Conservation (phyloP, 768 basidiomycete genomes). For the Leucosporidium scottii region DNA sequence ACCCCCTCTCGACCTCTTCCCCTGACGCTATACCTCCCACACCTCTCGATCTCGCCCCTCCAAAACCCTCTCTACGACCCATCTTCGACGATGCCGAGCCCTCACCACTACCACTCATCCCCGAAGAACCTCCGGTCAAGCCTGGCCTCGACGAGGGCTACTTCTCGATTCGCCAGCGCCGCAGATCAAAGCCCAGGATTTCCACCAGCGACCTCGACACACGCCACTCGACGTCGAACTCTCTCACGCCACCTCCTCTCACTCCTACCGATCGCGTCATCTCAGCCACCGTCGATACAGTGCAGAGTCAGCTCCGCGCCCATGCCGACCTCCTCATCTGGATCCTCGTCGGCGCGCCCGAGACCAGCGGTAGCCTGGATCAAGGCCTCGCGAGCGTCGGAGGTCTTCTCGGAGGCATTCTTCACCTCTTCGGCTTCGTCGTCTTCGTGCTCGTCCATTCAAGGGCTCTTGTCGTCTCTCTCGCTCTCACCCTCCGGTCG, state of each 20-base stretch:
- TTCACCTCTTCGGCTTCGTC: conserved; percentile 21
- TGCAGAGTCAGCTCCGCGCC: background rate
- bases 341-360: conserved; percentile 16
- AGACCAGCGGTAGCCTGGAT: background rate
- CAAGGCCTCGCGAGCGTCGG: conserved; percentile 8
- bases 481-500: background rate
- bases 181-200: background rate
- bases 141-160: conserved; percentile 5
- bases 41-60: too few species aligned
- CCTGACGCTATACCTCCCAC: too few species aligned
- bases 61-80: too few species aligned
- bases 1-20: background rate
- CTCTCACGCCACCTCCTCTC: background rate
- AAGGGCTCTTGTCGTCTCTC: conserved; percentile 3
- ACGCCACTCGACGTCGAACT: too few species aligned
- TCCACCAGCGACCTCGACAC: too few species aligned
- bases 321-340: conserved; percentile 10
- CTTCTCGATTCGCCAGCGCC: background rate
- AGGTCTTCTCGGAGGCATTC: conserved; percentile 10
- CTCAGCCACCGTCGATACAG: too few species aligned
- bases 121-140: too few species aligned
- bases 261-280: background rate
- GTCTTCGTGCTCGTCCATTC: conserved; percentile 23
- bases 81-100: too few species aligned
- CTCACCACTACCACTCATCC: too few species aligned